Evolutionary conservation across 1,284 basidiomycete genomes (phyloP), one percentile per base, ranked within the genome.

Genomic region (Melampsora americana): DNA sequence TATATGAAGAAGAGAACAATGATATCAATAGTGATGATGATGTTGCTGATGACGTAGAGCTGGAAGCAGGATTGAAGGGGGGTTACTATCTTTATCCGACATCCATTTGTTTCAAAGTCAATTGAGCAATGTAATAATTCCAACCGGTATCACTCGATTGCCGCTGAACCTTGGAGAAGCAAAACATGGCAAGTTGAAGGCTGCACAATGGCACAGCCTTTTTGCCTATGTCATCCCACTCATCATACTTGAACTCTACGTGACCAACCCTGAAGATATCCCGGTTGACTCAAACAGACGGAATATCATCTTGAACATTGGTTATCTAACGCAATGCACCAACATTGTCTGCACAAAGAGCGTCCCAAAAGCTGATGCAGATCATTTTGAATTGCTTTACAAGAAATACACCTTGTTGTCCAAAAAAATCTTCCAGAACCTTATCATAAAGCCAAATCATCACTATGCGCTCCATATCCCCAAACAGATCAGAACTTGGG

Each of bases 391-490:
- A 53, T 20, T 18, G 12, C 12, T 64, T n/a, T 72, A 72, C 69
- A 48, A 65, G n/a, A 64, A 72, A 28, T 72, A 72, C n/a, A 64
- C 23, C 1, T 44, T 32, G 30, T 23, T 14, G 2, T 30, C 44
- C 23, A 28, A 32, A 30, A 39, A 16, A 32, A 26, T 53, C 11
- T 72, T 72, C 46, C 14, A 11, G 2, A 48, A 42, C 23, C 18
- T 44, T 46, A 72, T 64, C n/a, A 46, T 72, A 11, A 60, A 72
- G 53, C 61, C 69, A n/a, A 72, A 72, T 60, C 69, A 71, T 28
- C 60, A 64, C 28, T 71, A 62, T 62, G 59, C 69, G 11, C 44
- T 71, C 7, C 69, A 71, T 28, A 71, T 64, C 30, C 59, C 69
- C 16, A 28, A 70, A 44, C 53, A 70, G 42, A 70, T 70, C 18